phyloP scores from a whole-genome alignment of 2,329 filamentous ascomycete genomes.

The Trichoderma citrinoviride region DNA sequence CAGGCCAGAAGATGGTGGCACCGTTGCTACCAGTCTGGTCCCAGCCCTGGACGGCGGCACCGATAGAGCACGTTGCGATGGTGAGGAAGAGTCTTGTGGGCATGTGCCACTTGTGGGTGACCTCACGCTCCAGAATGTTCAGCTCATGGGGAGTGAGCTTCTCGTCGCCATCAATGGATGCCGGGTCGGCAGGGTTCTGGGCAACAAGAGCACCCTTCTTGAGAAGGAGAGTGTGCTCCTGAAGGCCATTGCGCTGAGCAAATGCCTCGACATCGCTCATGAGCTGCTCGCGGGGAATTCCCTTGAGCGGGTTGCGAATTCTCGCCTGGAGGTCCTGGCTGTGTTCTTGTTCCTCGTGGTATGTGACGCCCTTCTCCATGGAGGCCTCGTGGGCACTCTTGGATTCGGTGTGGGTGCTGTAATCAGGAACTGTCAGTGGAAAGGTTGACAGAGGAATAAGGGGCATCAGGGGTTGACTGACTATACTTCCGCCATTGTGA shows the following conservation, averaged over 20 bases:
- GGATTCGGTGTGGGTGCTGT: constrained; percentile 20
- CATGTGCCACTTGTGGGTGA: constrained; percentile 64
- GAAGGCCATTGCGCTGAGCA: constrained; percentile 57
- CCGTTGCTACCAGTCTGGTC: constrained; percentile 62
- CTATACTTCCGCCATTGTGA: constrained; percentile 18
- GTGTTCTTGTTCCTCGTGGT: constrained; percentile 37
- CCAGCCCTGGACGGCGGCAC: constrained; percentile 66
- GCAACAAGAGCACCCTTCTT: constrained; percentile 57
- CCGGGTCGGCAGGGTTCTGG: constrained; percentile 54
- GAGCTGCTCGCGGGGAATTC: constrained; percentile 51
- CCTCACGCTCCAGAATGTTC: constrained; percentile 56
- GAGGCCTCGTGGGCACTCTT: constrained; percentile 24
- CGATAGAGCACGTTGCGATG: constrained; percentile 64
- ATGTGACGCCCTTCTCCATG: constrained; percentile 30
- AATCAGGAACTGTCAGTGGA: constrained; percentile 11
- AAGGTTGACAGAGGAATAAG: neutral
- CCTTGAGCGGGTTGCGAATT: constrained; percentile 48
- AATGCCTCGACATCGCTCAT: constrained; percentile 59
- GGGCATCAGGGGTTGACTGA: constrained; percentile 4
- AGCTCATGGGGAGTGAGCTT: constrained; percentile 58
- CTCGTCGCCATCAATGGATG: constrained; percentile 52
- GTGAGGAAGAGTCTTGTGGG: constrained; percentile 62
- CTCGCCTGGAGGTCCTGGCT: constrained; percentile 44
- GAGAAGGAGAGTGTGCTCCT: constrained; percentile 56
- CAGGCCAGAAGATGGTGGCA: constrained; percentile 60